Base-by-base conservation (phyloP, 148 eudicot genomes). In the Heliamphora exappendiculata region DNA sequence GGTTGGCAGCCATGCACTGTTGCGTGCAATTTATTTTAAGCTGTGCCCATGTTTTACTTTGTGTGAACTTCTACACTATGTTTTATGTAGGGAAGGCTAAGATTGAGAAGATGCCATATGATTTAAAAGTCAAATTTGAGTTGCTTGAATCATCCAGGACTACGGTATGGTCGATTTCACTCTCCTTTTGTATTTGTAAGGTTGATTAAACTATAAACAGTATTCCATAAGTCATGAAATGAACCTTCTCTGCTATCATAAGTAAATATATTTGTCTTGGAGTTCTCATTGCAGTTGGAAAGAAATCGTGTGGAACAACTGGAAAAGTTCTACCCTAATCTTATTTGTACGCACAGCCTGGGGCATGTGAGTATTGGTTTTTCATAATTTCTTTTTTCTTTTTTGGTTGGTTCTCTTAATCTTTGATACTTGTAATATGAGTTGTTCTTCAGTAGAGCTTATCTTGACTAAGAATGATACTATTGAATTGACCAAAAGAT, bases 291-390 rank as follows among this genome's bases (percentile, higher is more conserved):
- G 83, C 89, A 95, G 99, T 64, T 95, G 79, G 94, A 89, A 74
- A 95, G 83, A 73, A 89, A 82, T 75, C 92, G 91, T 19, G 69
- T 72, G 44, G 99, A 95, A 78, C 92, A 92, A 83, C 81, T 95
- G 83, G 99, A 95, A 84, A 95, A 92, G 83, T 87, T 86, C 65
- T 95, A 89, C 81, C 97, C 94, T 39, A 95, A 93, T 85, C 92
- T 89, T 79, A 86, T 95, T 31, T 85, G 89, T 89, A 91, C 94
- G 9, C 97, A 95, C 81, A 91, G 87, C 79, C 77, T 93, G 76
- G 99, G 96, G 45, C 90, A 87, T 86, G 99, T 93, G 78, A 89
- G 96, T 72, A 26, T 49, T 58, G 34, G 58, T 42, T 20, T 49
- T 70, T 24, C 5, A n/a, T 53, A 45, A 12, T 2, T 22, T 62